phyloP scores from a whole-genome alignment of 129 eudicot species.

The Tagetes patula region DNA sequence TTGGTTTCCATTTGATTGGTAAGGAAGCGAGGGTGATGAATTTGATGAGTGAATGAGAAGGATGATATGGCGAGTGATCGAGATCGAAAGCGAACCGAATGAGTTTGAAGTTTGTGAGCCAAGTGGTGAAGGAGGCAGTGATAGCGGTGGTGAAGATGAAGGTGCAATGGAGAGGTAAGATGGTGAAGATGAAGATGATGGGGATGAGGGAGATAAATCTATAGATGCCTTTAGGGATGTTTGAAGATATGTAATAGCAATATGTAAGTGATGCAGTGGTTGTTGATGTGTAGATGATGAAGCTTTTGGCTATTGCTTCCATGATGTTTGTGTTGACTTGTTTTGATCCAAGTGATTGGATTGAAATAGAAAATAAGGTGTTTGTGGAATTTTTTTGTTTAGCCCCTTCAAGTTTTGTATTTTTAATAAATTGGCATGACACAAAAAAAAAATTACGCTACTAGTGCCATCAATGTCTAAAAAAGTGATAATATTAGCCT shows the following conservation, averaged over 20 bases:
- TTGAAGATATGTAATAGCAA: slow-evolving; percentile 47
- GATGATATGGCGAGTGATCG: slow-evolving; percentile 23
- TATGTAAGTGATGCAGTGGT: slow-evolving; percentile 36
- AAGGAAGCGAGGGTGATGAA: slow-evolving; percentile 47
- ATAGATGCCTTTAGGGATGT: slow-evolving; percentile 39
- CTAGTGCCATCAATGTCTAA: not conserved
- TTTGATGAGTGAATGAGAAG: slow-evolving; percentile 30
- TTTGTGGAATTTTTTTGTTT: not conserved
- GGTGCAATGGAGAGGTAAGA: slow-evolving; percentile 42
- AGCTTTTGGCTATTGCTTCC: slow-evolving; percentile 20
- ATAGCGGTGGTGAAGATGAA: slow-evolving; percentile 38
- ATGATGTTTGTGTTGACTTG: not conserved
- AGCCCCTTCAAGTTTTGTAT: not conserved
- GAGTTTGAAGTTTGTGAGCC: slow-evolving; percentile 50
- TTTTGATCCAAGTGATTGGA: not conserved
- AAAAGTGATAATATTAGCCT: not conserved
- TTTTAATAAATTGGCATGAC: not conserved
- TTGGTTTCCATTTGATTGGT: slow-evolving; percentile 32
- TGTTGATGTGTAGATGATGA: slow-evolving; percentile 14
- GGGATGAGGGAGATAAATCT: slow-evolving; percentile 58
- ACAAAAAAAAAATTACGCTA: not conserved
- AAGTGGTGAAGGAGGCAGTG: slow-evolving; percentile 49
- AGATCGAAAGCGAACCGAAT: slow-evolving; percentile 47
- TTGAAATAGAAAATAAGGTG: not conserved
- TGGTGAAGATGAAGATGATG: slow-evolving; percentile 36